These are phyloP conservation scores for Ganoderma resinaceum DNA, from an alignment of 1,284 basidiomycete species.

Conservation along the genomic window DNA sequence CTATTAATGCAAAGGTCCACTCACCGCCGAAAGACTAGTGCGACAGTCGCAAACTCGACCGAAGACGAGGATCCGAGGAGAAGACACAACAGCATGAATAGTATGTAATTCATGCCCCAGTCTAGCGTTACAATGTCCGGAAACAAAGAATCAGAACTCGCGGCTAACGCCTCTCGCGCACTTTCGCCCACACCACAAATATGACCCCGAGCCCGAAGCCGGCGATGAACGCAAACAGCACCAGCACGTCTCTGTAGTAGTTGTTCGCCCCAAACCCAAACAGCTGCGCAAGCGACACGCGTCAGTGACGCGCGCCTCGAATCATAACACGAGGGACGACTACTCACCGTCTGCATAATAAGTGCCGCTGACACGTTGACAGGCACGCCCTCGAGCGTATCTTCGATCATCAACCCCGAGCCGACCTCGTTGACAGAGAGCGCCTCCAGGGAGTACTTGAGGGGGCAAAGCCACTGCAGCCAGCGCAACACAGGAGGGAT, in stretches of 20 bases:
- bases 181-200: constrained; percentile 73
- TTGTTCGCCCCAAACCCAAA: constrained; percentile 83
- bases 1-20: background rate
- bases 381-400: constrained; percentile 82
- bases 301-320: too few relatives aligned
- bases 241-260: constrained; percentile 87
- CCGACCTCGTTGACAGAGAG: constrained; percentile 89
- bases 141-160: background rate
- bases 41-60: background rate
- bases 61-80: background rate
- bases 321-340: too few relatives aligned
- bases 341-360: constrained; percentile 81
- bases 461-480: constrained; percentile 82
- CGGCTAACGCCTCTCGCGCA: constrained; percentile 73
- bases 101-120: background rate
- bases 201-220: constrained; percentile 78
- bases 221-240: constrained; percentile 84
- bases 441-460: constrained; percentile 83
- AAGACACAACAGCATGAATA: constrained; percentile 1
- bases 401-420: constrained; percentile 83
- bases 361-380: constrained; percentile 79
- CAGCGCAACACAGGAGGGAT: constrained; percentile 88
- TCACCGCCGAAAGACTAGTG: background rate
- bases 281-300: constrained; percentile 49
- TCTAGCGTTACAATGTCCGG: background rate